Evolutionary conservation across 305 asterid species (phyloP).

Genomic region (Fraxinus paxiana): DNA sequence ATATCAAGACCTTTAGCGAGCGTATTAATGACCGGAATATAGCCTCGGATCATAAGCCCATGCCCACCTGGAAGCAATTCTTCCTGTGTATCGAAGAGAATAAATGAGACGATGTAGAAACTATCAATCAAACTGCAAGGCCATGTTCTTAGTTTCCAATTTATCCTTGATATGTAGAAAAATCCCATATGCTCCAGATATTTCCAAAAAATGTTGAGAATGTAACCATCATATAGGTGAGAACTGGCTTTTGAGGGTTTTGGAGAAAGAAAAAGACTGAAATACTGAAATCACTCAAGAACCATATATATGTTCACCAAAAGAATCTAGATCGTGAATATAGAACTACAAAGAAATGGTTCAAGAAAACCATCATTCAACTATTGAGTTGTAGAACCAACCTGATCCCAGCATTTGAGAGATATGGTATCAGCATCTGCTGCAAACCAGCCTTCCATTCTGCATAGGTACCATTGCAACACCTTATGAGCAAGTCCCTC

Average conservation of each 20-base stretch:
- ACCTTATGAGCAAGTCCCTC: constrained; percentile 82
- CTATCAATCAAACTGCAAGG: background rate
- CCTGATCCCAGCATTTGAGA: constrained; percentile 96
- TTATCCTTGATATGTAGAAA: background rate
- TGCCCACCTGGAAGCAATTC: constrained; percentile 96
- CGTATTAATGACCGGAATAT: constrained; percentile 83
- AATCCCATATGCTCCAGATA: background rate
- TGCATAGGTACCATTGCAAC: constrained; percentile 95
- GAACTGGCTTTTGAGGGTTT: background rate
- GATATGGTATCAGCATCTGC: constrained; percentile 97
- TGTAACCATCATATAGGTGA: background rate
- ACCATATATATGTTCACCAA: background rate
- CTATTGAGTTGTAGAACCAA: constrained; percentile 14
- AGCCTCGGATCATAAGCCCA: constrained; percentile 97
- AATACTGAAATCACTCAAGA: background rate
- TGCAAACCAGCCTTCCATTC: constrained; percentile 99
- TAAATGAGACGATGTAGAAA: background rate
- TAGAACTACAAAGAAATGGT: background rate
- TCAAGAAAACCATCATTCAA: background rate
- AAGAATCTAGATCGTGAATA: background rate
- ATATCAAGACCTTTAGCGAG: constrained; percentile 96
- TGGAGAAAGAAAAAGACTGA: background rate
- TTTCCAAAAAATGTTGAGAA: background rate
- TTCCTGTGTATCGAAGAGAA: constrained; percentile 44
- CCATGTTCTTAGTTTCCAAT: background rate